Conservation (phyloP, 768 basidiomycete genomes). For the Sporobolomyces pararoseus region DNA sequence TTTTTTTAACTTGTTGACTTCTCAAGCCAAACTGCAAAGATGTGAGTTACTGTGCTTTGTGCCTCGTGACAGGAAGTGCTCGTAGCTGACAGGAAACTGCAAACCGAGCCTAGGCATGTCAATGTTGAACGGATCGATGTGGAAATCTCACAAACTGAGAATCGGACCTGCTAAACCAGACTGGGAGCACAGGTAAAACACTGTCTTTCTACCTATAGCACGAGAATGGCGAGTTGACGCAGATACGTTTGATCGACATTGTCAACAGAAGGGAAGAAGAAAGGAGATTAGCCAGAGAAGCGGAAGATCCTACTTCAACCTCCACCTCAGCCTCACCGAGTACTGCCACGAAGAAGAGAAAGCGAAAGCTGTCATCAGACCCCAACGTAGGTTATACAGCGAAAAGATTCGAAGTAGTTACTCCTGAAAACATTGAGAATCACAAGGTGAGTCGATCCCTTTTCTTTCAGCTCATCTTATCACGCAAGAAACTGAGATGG, state of each 20-base stretch:
- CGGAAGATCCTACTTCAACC: background rate
- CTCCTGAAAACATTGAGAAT: slow-evolving; percentile 23
- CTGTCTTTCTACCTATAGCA: background rate
- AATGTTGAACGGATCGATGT: slow-evolving; percentile 39
- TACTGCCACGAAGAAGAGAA: slow-evolving; percentile 24
- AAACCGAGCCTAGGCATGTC: slow-evolving; percentile 27
- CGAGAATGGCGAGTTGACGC: too few species aligned
- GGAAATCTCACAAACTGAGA: slow-evolving; percentile 41
- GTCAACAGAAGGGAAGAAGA: slow-evolving; percentile 19
- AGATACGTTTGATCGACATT: too few species aligned
- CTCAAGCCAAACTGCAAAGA: slow-evolving; percentile 19
- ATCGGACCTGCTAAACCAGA: slow-evolving; percentile 32
- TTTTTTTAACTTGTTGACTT: slow-evolving; percentile 36
- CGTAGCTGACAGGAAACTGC: background rate
- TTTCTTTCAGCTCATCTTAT: too few species aligned
- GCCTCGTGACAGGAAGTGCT: background rate
- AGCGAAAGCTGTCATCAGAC: slow-evolving; percentile 25
- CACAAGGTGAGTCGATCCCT: slow-evolving; percentile 21
- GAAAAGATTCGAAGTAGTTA: slow-evolving; percentile 37
- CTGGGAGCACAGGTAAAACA: slow-evolving; percentile 20
- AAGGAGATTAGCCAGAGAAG: background rate
- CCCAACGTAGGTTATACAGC: slow-evolving; percentile 16
- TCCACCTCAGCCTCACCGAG: background rate
- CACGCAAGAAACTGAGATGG: background rate
- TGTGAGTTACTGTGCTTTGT: slow-evolving; percentile 19